A percentile compares a stretch with the other conserved stretches of the same genome.
Evolutionary conservation across 2,329 filamentous ascomycete genomes (phyloP).

Genomic region (Fusarium sororula): DNA sequence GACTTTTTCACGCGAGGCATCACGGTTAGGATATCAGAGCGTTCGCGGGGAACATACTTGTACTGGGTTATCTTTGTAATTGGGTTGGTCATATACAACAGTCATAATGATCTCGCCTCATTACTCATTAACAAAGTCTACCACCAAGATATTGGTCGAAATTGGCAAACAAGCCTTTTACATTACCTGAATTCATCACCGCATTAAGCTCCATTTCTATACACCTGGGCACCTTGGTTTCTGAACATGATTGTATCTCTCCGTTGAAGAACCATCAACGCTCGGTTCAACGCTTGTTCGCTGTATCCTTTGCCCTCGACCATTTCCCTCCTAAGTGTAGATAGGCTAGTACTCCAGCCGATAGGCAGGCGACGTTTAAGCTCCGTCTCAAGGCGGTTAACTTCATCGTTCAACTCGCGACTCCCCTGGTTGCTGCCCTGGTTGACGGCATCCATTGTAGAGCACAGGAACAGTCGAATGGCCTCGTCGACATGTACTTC

Average conservation of each 20-base stretch:
- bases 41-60: not conserved
- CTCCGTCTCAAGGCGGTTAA: conserved; percentile 86
- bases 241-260: conserved; percentile 87
- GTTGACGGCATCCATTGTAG: conserved; percentile 97
- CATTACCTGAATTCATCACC: conserved; percentile 15
- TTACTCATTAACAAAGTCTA: conserved; percentile 37
- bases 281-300: conserved; percentile 85
- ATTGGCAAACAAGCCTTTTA: conserved; percentile 15
- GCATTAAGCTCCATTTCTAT: conserved; percentile 72
- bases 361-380: conserved; percentile 87
- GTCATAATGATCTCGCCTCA: conserved; percentile 25
- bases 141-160: conserved; percentile 16
- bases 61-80: conserved; percentile 3
- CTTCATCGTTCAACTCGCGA: conserved; percentile 91
- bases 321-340: conserved; percentile 87
- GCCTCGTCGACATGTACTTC: conserved; percentile 96
- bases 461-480: conserved; percentile 94
- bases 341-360: conserved; percentile 92
- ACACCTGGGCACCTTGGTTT: conserved; percentile 78
- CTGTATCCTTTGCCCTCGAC: conserved; percentile 90
- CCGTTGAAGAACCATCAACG: conserved; percentile 85
- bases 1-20: not conserved
- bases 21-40: not conserved
- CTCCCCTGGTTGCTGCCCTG: conserved; percentile 85
- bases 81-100: not conserved